phyloP scores from a whole-genome alignment of 2,329 filamentous ascomycete genomes.

The Knufia petricola region DNA sequence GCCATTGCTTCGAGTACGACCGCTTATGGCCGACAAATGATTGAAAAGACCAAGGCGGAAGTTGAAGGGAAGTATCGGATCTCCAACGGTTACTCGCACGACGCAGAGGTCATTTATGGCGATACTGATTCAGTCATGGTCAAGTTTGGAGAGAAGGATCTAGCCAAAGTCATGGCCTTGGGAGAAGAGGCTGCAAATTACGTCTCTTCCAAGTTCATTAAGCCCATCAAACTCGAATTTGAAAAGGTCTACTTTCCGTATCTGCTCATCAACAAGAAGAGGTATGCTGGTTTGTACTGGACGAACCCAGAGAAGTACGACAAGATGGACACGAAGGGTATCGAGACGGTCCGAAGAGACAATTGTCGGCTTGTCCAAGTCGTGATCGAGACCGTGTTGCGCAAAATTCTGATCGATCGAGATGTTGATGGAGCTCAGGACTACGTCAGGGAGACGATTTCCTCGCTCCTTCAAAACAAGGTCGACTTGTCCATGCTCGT shows the following conservation, averaged over 20 bases:
- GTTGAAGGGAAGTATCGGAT: constrained; percentile 85
- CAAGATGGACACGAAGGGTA: constrained; percentile 99
- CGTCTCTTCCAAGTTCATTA: constrained; percentile 86
- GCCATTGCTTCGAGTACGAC: constrained; percentile 95
- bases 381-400: constrained; percentile 90
- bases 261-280: constrained; percentile 98
- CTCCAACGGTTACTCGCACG: constrained; percentile 85
- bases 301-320: constrained; percentile 89
- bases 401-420: constrained; percentile 90
- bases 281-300: constrained; percentile 96
- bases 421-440: constrained; percentile 86
- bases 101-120: constrained; percentile 95
- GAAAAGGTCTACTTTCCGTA: constrained; percentile 99
- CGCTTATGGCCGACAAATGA: constrained; percentile 96
- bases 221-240: constrained; percentile 97
- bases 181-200: constrained; percentile 85
- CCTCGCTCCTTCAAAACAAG: constrained; percentile 92
- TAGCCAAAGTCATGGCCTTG: constrained; percentile 83
- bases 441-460: constrained; percentile 93
- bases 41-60: constrained; percentile 94
- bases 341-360: constrained; percentile 93
- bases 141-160: constrained; percentile 84
- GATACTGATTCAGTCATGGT: constrained; percentile 99
- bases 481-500: constrained; percentile 98
- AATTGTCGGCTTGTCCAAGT: constrained; percentile 94